These are phyloP conservation scores for Quercus rubra DNA, from an alignment of 306 rosid species.

Conservation along the genomic window DNA sequence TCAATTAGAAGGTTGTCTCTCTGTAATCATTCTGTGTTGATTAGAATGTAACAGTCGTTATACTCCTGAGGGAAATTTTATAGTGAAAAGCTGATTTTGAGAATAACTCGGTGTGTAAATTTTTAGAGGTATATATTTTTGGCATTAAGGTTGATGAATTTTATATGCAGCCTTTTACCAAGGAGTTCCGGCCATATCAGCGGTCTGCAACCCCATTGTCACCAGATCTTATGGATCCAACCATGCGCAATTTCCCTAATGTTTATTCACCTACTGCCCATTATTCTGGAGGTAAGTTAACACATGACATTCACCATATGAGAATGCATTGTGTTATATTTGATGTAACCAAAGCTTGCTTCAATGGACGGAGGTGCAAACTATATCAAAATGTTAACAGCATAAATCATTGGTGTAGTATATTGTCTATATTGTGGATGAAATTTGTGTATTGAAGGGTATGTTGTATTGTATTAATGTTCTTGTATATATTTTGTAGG, in stretches of 20 bases:
- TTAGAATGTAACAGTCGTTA: background rate
- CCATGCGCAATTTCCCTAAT: constrained; percentile 69
- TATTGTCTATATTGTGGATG: background rate
- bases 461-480: background rate
- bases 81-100: too few species aligned
- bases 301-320: background rate
- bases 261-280: constrained; percentile 69
- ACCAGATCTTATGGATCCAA: constrained; percentile 69
- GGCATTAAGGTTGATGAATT: background rate
- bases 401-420: too few species aligned
- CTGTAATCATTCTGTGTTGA: background rate
- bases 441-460: background rate
- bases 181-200: constrained; percentile 61
- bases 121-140: too few species aligned
- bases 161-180: constrained; percentile 50
- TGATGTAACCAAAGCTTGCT: background rate
- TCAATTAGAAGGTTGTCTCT: too few species aligned
- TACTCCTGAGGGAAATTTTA: too few species aligned
- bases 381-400: too few species aligned
- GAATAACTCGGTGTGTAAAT: too few species aligned
- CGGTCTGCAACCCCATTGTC: constrained; percentile 73
- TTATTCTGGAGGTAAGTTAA: constrained; percentile 68
- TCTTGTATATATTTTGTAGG: constrained; percentile 31
- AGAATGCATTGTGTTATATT: background rate
- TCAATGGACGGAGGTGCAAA: too few species aligned